phyloP scores from a whole-genome alignment of 2,329 filamentous ascomycete genomes.

The Xylariales sp. region DNA sequence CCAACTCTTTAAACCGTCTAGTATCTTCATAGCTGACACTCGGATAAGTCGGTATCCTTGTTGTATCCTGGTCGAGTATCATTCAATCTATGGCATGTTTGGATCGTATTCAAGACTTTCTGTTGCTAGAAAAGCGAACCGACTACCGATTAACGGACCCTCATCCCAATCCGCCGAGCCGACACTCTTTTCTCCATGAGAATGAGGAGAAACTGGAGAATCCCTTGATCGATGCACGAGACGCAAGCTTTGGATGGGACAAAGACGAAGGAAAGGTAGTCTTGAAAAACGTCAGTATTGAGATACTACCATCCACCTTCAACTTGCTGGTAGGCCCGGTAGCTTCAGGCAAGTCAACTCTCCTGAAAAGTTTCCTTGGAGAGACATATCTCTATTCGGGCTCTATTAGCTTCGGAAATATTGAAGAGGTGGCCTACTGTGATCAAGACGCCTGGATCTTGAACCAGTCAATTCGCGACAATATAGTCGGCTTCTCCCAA shows the following conservation, averaged over 20 bases:
- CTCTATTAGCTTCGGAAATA: slow-evolving; percentile 16
- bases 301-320: slow-evolving; percentile 25
- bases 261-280: not conserved
- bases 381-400: slow-evolving; percentile 28
- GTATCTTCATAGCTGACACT: not conserved
- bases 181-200: not conserved
- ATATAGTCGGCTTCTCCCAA: slow-evolving; percentile 24
- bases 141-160: not conserved
- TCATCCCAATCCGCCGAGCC: not conserved
- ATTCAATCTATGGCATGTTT: slow-evolving; percentile 1
- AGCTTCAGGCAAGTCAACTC: slow-evolving; percentile 39
- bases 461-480: slow-evolving; percentile 28
- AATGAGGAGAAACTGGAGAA: not conserved
- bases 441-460: slow-evolving; percentile 32
- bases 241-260: slow-evolving; percentile 3
- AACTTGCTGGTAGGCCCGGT: slow-evolving; percentile 38
- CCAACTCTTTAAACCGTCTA: not conserved
- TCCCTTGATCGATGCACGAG: not conserved
- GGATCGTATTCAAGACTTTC: slow-evolving; percentile 6
- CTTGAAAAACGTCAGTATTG: slow-evolving; percentile 25
- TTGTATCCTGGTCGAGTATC: not conserved
- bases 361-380: slow-evolving; percentile 36
- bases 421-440: slow-evolving; percentile 30
- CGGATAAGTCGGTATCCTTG: slow-evolving; percentile 1
- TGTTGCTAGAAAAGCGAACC: slow-evolving; percentile 3